Conservation (phyloP, 179 eudicot genomes). For the Carnegiea gigantea region DNA sequence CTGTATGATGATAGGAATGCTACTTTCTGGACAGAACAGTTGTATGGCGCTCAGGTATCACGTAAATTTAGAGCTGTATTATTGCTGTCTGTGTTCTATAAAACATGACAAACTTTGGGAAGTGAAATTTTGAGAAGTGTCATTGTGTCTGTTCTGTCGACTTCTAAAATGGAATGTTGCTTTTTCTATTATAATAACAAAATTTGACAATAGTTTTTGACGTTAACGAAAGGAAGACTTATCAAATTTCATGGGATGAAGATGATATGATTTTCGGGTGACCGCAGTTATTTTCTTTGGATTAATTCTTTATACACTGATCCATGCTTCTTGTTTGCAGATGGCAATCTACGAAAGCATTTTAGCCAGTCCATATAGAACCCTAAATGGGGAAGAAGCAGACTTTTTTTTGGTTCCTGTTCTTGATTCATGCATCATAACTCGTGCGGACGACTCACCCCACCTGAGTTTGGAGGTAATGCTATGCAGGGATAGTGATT, state of each 20-base stretch:
- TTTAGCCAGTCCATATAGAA: conserved; percentile 83
- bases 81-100: not conserved
- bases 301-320: conserved; percentile 13
- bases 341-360: conserved; percentile 89
- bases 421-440: conserved; percentile 88
- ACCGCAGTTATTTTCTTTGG: not conserved
- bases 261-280: not conserved
- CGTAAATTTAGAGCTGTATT: conserved; percentile 2
- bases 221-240: not conserved
- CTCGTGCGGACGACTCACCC: conserved; percentile 93
- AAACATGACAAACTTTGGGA: not conserved
- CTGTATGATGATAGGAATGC: conserved; percentile 70
- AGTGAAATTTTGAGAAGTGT: not conserved
- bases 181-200: not conserved
- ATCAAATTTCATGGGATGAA: not conserved
- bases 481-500: conserved; percentile 1
- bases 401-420: conserved; percentile 93
- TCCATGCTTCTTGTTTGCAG: conserved; percentile 43
- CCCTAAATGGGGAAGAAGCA: conserved; percentile 91
- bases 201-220: not conserved
- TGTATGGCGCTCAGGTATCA: conserved; percentile 95
- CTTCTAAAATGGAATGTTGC: not conserved
- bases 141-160: not conserved
- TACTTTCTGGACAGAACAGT: conserved; percentile 83
- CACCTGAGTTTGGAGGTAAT: conserved; percentile 71